Evolutionary conservation across 2,329 filamentous ascomycete species (phyloP), one percentile per base, ranked within the genome.

Genomic region (Fusarium chuoi): DNA sequence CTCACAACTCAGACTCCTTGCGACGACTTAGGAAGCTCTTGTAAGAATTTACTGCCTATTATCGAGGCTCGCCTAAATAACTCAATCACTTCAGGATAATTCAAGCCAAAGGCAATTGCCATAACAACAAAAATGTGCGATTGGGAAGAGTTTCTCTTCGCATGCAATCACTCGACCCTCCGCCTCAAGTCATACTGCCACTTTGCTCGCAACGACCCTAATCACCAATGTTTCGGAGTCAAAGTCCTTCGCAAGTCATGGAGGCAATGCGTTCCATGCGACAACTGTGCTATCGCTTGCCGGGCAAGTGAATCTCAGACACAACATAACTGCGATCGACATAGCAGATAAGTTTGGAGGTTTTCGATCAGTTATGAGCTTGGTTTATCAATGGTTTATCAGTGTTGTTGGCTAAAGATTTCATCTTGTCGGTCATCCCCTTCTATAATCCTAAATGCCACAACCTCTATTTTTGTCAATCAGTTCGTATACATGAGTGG

Each of bases 161-260:
- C 80, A 58, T 95, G 93, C 83, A 85, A 85, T 36, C 92, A 94
- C 82, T 86, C 85, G 10, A 83, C 84, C 22, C 82, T 87, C 33
- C 88, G 90, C 26, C 84, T 93, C 36, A 90, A 91, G 78, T 90
- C 89, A 30, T 88, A 94, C 81, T 95, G 93, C 81, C 93, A 95
- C 82, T 91, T 90, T 74, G 92, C 93, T 11, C 90, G 93, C 66
- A 94, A 93, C 79, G 90, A 94, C 75, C 89, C 89, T 2, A 86
- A 88, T 70, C 92, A 95, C 79, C 86, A 90, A 75, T 95, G 93
- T 81, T 89, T 89, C 73, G 87, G 90, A 17, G 89, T 93, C 62
- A 91, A 92, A 83, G 89, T 89, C 44, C 85, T 93, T 68, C 87
- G 89, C 30, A 84, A 89, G 70, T 89, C 89, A 78, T 89, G 88